Base-by-base conservation (phyloP, 208 protist genomes). In the Crithidia fasciculata region DNA sequence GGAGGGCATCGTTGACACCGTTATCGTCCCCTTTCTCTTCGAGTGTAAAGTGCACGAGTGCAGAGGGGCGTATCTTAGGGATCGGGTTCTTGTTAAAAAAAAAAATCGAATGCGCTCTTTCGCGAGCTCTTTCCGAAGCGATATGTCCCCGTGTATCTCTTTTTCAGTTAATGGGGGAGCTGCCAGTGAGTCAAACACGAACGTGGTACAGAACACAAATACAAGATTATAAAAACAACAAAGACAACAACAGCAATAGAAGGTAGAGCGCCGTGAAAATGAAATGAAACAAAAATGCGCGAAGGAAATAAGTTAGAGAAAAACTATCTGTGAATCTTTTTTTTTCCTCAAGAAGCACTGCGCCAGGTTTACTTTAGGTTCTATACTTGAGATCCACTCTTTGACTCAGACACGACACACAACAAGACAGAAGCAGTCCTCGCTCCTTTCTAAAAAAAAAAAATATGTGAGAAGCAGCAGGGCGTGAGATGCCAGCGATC, bases 221-320 rank as follows among this genome's bases (percentile, higher is more conserved):
- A 28, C 28, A 28, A 28, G 28, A 28, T 28, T 28, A 28, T 28
- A 28, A 28, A 28, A 28, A 28, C 28, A 28, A 28, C 28, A 49
- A 13, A 49, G 45, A 49, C 7, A 49, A 49, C 12, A 49, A 13
- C 45, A 49, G 45, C 9, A 49, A 49, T 15, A 49, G 45, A 8
- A 49, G 12, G 45, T 13, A 49, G 12, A 49, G 9, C 12, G 45
- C 12, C 9, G 45, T 49, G 7, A 10, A 39, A 58, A 58, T 40
- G 15, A 61, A 45, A 41, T 4, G 45, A 67, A 66, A 66, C 10
- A 64, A 66, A 59, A 61, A 9, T 5, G 43, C 43, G 6, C 37
- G 50, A 64, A 61, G 65, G 52, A 6, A 40, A 40, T 28, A n/a
- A 58, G 39, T 5, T 39, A 58, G 15, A 39, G 18, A 28, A 28